Percentiles rank a stretch among this genome's conserved stretches.
These are phyloP conservation scores for Suhomyces bolitotheri DNA, from an alignment of 1,139 yeast genomes.

Conservation along the genomic window DNA sequence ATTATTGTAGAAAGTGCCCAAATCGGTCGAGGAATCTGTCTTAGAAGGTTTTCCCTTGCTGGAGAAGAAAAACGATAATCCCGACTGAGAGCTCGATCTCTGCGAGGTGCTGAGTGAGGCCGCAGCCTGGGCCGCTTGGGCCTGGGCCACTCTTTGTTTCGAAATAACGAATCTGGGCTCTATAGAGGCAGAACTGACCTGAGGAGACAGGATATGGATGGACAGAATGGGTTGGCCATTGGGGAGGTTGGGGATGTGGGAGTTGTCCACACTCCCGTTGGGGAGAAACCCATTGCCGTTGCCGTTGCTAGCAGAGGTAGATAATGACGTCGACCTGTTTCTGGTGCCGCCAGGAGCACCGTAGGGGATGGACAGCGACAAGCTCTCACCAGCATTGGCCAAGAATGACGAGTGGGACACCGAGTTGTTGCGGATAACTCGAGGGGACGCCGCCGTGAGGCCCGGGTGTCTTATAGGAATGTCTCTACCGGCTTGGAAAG, in stretches of 20 bases:
- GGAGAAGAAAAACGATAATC: constrained; percentile 49
- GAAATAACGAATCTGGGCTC: constrained; percentile 75
- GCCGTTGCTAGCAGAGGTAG: constrained; percentile 6
- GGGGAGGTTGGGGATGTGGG: constrained; percentile 47
- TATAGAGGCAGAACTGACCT: constrained; percentile 52
- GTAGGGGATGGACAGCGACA: constrained; percentile 68
- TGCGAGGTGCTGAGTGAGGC: constrained; percentile 35
- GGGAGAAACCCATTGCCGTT: background rate
- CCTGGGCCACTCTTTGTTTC: constrained; percentile 68
- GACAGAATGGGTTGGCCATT: constrained; percentile 59
- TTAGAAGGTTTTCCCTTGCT: constrained; percentile 32
- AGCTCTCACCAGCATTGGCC: constrained; percentile 43
- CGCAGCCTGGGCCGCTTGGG: constrained; percentile 41
- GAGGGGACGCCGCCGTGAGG: constrained; percentile 34
- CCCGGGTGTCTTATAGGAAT: constrained; percentile 30
- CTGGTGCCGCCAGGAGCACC: constrained; percentile 65
- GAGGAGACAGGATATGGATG: constrained; percentile 70
- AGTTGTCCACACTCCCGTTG: constrained; percentile 11
- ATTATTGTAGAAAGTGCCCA: constrained; percentile 49
- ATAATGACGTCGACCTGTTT: constrained; percentile 16
- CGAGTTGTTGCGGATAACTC: constrained; percentile 46
- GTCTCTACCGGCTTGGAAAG: constrained; percentile 16
- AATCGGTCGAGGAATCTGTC: constrained; percentile 41
- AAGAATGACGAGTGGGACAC: constrained; percentile 44
- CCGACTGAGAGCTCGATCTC: constrained; percentile 46